phyloP scores from a whole-genome alignment of 352 stramenopile species.

The Pythium sukuiense region DNA sequence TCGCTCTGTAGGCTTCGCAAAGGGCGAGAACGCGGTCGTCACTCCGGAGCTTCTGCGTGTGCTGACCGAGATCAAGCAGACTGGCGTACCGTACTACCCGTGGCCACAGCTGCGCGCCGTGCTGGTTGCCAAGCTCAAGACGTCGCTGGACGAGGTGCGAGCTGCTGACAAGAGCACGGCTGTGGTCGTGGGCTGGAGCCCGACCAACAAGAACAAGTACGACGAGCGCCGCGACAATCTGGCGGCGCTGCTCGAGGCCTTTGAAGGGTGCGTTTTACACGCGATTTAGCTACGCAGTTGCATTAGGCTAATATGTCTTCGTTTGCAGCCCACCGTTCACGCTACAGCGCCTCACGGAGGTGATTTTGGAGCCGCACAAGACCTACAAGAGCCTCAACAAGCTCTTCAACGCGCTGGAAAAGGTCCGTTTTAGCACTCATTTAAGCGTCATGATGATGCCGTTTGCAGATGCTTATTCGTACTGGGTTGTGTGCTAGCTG shows the following conservation, averaged over 20 bases:
- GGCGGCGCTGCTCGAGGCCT: conserved; percentile 59
- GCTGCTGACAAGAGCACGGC: conserved; percentile 37
- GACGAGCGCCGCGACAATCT: conserved; percentile 55
- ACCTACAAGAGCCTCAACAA: conserved; percentile 81
- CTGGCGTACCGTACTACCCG: conserved; percentile 68
- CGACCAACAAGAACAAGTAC: conserved; percentile 53
- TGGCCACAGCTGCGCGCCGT: conserved; percentile 73
- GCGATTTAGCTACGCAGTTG: not conserved
- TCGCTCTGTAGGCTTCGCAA: conserved; percentile 45
- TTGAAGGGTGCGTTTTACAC: conserved; percentile 41
- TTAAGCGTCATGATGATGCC: not conserved
- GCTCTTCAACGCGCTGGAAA: conserved; percentile 81
- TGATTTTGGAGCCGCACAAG: conserved; percentile 65
- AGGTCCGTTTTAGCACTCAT: conserved; percentile 30
- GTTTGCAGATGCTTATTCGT: not conserved
- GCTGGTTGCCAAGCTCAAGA: conserved; percentile 54
- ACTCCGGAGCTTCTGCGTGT: conserved; percentile 56
- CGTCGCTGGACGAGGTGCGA: conserved; percentile 57
- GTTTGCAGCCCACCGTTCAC: conserved; percentile 67
- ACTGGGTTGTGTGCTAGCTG: conserved; percentile 30
- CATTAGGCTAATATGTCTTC: not conserved
- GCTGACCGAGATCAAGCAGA: conserved; percentile 65
- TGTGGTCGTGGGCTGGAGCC: conserved; percentile 39
- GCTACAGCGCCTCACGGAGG: conserved; percentile 77
- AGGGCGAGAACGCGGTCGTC: conserved; percentile 42